Base-by-base conservation (phyloP, 202 grass and related monocot species). In the Musa balbisiana region DNA sequence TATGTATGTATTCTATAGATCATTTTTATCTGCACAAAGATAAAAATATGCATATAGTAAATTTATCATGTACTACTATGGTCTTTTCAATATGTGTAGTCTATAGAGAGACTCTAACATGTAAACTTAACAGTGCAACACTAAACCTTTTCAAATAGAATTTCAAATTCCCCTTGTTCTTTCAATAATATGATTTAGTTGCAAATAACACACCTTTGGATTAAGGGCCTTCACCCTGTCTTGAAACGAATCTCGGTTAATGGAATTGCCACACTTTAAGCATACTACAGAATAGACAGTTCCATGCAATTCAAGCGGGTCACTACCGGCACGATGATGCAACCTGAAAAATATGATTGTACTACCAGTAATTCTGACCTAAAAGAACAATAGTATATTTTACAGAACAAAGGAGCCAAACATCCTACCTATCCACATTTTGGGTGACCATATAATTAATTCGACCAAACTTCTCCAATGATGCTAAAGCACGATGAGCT, bases 391-490 rank as follows among this genome's bases (percentile, higher is more conserved):
- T 13, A 53, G 15, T 19, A 25, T 11, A 13, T 55, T 54, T 8
- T 10, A 17, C 8, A 21, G 16, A 15, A 55, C 75, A 63, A 71
- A 53, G 43, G 43, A 63, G 15, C 2, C 9, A 21, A 56, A 76
- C 25, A 50, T 43, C 76, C n/a, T 71, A 92, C 93, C 93, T 97
- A 85, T 97, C 93, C 33, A 93, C 93, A 87, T 97, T 97, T 87
- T 97, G 93, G 55, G 90, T 97, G 69, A 97, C 90, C 86, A 91
- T 92, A 67, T 76, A 86, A 79, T 97, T 78, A 65, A 89, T 55
- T 69, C 84, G 86, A 14, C 90, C 88, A 69, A 83, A 76, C 82
- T 85, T 92, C 90, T 97, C 93, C 79, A 97, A 84, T 43, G 86
- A 92, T 60, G 84, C 80, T 85, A 97, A 80, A n/a, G 84, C 84